Evolutionary conservation across 164 flowering plant genomes (phyloP).

Genomic region (Umbilicus rupestris): DNA sequence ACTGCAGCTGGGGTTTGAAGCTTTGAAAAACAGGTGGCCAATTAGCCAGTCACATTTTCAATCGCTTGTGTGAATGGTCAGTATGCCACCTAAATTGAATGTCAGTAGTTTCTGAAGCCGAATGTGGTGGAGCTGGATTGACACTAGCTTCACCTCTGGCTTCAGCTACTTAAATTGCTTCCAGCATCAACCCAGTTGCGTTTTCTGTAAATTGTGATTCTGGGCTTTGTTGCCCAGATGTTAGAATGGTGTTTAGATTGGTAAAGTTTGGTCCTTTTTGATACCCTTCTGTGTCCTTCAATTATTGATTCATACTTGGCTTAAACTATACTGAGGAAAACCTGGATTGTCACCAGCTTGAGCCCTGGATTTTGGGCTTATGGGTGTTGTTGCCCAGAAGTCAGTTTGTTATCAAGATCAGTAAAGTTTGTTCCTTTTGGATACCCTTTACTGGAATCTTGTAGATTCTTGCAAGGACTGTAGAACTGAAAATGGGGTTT

Average conservation of each 20-base stretch:
- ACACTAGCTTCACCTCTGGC: neutral
- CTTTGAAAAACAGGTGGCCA: neutral
- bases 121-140: neutral
- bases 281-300: no score
- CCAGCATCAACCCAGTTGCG: neutral
- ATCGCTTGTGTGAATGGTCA: constrained; percentile 2
- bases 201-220: neutral
- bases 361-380: no score
- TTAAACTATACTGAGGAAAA: no score
- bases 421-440: no score
- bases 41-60: constrained; percentile 4
- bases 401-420: no score
- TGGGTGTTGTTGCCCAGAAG: no score
- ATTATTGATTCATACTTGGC: no score
- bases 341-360: no score
- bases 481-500: no score
- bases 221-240: neutral
- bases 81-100: neutral
- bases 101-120: neutral
- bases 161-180: neutral
- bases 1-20: neutral
- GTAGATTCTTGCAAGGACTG: no score
- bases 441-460: no score
- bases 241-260: neutral
- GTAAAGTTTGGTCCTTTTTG: neutral